Conservation (phyloP, 2,329 filamentous ascomycete genomes). For the Beauveria varroae region DNA sequence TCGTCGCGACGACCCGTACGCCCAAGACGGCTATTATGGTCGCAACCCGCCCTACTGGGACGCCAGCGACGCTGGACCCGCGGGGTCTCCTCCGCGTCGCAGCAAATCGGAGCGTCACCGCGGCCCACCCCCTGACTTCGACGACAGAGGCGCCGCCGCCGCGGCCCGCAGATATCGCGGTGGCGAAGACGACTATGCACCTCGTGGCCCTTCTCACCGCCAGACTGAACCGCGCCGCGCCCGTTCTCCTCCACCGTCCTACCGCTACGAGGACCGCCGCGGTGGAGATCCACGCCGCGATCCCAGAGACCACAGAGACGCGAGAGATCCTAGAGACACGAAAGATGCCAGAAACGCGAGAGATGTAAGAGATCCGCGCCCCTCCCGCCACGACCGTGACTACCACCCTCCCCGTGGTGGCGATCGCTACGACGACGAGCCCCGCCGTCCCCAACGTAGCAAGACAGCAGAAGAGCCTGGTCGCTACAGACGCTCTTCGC, state of each 20-base stretch:
- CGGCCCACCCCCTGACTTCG: slow-evolving; percentile 14
- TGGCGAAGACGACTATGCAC: neutral
- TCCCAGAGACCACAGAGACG: neutral
- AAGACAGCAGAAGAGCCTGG: neutral
- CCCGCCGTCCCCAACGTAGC: neutral
- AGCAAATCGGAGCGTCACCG: slow-evolving; percentile 19
- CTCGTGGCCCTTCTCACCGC: neutral
- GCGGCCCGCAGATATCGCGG: slow-evolving; percentile 1
- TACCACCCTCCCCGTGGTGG: neutral
- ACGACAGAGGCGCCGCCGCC: neutral
- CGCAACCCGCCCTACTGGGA: slow-evolving; percentile 13
- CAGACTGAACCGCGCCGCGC: neutral
- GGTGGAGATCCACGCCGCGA: slow-evolving; percentile 3
- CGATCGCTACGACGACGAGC: neutral
- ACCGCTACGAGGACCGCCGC: neutral
- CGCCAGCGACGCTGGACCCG: neutral
- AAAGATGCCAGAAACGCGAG: neutral
- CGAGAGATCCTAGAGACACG: neutral
- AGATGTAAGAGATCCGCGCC: neutral
- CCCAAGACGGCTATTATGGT: slow-evolving; percentile 17
- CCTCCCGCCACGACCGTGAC: neutral
- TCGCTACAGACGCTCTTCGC: neutral
- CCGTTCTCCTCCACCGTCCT: neutral
- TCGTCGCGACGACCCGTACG: slow-evolving; percentile 17
- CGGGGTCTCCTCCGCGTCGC: slow-evolving; percentile 14